Base-by-base conservation (phyloP, 805 yeast genomes). In the Candida ipomoeae region DNA sequence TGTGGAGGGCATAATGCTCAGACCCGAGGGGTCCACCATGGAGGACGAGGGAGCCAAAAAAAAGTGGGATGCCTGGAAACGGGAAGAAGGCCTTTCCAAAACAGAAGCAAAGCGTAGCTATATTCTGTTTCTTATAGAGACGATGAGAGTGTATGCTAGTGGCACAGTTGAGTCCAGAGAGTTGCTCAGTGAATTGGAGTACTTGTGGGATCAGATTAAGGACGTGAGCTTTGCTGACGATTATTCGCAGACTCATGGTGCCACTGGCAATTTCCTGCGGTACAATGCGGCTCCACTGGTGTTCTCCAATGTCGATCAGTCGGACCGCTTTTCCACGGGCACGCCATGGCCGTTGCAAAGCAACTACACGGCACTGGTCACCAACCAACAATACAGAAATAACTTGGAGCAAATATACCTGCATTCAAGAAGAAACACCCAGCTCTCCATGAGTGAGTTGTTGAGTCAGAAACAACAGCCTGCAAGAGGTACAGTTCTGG, bases 31-130 rank as follows among this genome's bases (percentile, higher is more conserved):
- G 4, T 66, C 64, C 39, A 66, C 79, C 1, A 71, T 79, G 7
- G 89, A 83, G 55, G 88, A 82, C 59, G 84, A 78, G 55, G 84
- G 83, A 3, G 85, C 85, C 8, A 79, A 80, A 61, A 77, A 82
- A 57, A 88, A 89, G 63, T 87, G 90, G 85, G 91, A 86, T 58
- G 89, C 96, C 0, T 89, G 96, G 96, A 82, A 84, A 55, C 65
- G 77, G 21, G 87, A 86, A 59, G 81, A 83, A 54, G 95, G 96
- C 0, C 61, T 86, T 26, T 61, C 81, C 17, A 78, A 75, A 52
- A 80, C 85, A 0, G 89, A 86, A 58, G 96, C 96, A 2, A 88
- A 89, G 63, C 71, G 85, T 40, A 68, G 75, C 44, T 89, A 89
- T 63, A 84, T 88, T 26, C 74, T 82, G 36, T 81, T 74, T 54